phyloP scores from a whole-genome alignment of 2,329 filamentous ascomycete genomes.

The Sporothrix brasiliensis region DNA sequence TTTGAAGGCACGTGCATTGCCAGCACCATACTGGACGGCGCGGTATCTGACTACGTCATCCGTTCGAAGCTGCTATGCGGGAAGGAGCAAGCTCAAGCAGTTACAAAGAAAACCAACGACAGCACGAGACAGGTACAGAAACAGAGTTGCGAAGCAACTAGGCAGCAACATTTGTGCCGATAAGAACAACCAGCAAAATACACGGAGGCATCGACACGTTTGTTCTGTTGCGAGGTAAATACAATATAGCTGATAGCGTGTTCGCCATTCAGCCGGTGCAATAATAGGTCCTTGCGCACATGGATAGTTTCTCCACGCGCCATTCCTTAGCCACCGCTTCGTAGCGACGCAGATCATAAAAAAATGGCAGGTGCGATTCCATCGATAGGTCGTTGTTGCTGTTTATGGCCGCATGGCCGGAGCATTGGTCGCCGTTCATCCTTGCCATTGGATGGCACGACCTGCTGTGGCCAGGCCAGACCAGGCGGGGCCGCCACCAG shows the following conservation, averaged over 20 bases:
- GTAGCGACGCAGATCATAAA: neutral
- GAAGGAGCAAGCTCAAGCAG: constrained; percentile 18
- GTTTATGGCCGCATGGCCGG: neutral
- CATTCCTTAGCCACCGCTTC: neutral
- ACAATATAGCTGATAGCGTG: no score
- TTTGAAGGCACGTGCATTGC: constrained; percentile 9
- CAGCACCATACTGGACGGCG: neutral
- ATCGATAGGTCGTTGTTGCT: constrained; percentile 8
- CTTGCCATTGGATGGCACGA: neutral
- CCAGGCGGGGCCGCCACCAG: neutral
- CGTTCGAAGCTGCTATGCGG: neutral
- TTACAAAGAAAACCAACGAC: constrained; percentile 1
- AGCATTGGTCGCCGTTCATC: neutral
- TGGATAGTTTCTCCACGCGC: no score
- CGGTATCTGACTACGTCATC: constrained; percentile 25
- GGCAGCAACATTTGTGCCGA: neutral
- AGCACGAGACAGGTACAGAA: neutral
- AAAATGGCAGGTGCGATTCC: neutral
- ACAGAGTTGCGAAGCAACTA: neutral
- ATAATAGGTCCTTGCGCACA: neutral
- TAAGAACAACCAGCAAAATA: neutral
- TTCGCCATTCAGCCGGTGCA: neutral
- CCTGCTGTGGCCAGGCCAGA: constrained; percentile 1
- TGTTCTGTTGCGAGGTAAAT: neutral
- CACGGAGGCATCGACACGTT: neutral